Evolutionary conservation across 345 rosid species (phyloP).

Genomic region (Excoecaria cochinchinensis): DNA sequence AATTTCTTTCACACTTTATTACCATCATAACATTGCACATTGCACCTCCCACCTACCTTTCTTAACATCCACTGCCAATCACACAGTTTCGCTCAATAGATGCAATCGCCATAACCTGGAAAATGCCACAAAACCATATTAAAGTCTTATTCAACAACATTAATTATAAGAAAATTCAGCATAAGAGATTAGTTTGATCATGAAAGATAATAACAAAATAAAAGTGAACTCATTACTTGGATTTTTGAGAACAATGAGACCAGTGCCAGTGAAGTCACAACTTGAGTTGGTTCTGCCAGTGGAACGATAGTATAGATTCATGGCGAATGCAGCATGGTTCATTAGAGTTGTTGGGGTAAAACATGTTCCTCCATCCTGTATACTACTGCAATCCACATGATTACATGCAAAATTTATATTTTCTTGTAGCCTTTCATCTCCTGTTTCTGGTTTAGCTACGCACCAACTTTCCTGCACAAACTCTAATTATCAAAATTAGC

Average conservation of each 20-base stretch:
- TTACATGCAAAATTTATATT: slow-evolving; percentile 11
- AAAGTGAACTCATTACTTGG: slow-evolving; percentile 9
- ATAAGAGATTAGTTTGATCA: no score
- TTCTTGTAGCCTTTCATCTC: background rate
- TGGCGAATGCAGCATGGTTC: slow-evolving; percentile 21
- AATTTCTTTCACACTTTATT: no score
- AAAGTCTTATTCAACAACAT: no score
- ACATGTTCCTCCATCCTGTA: slow-evolving; percentile 16
- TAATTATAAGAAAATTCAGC: no score
- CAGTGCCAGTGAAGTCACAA: slow-evolving; percentile 15
- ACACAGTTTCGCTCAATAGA: no score
- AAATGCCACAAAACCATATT: no score
- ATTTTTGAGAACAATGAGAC: slow-evolving; percentile 7
- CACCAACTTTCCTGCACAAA: slow-evolving; percentile 20
- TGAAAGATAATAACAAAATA: no score
- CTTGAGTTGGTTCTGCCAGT: slow-evolving; percentile 11
- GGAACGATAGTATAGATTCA: slow-evolving; percentile 18
- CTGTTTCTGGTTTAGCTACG: slow-evolving; percentile 23
- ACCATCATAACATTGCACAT: no score
- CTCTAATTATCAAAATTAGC: background rate
- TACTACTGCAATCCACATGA: background rate
- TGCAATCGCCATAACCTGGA: no score
- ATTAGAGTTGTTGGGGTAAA: background rate
- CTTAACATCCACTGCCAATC: no score
- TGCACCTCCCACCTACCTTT: no score